phyloP scores from a whole-genome alignment of 768 basidiomycete species.

The Dentipellis sp. region DNA sequence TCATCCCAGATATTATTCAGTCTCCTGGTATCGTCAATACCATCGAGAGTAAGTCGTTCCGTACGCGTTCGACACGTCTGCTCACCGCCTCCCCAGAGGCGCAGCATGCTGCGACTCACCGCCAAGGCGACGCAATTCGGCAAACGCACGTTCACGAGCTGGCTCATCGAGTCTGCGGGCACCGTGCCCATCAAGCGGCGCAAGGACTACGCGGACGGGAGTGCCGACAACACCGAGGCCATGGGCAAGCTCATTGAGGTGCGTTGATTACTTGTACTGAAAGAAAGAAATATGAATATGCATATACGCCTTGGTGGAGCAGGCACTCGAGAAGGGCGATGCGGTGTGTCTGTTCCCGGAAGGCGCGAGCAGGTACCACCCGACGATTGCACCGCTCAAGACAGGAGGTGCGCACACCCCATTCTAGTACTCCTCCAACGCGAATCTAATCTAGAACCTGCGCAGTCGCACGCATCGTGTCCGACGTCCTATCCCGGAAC shows the following conservation, averaged over 20 bases:
- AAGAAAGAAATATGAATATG: too few species aligned
- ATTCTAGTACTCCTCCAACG: background rate
- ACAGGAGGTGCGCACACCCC: slow-evolving; percentile 55
- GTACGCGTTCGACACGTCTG: background rate
- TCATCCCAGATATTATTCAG: slow-evolving; percentile 25
- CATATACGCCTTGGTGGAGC: too few species aligned
- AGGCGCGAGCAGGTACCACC: slow-evolving; percentile 78
- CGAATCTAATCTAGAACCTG: background rate
- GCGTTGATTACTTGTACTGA: too few species aligned
- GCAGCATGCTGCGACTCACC: slow-evolving; percentile 75
- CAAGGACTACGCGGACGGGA: slow-evolving; percentile 53
- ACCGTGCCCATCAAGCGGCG: slow-evolving; percentile 76
- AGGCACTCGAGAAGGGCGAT: slow-evolving; percentile 53
- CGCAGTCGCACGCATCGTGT: slow-evolving; percentile 71
- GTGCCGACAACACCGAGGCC: slow-evolving; percentile 54
- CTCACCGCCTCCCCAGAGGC: slow-evolving; percentile 34
- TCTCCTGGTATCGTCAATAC: slow-evolving; percentile 66
- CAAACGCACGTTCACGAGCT: slow-evolving; percentile 74
- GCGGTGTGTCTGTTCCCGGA: slow-evolving; percentile 82
- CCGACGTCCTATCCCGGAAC: slow-evolving; percentile 67
- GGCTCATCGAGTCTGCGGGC: slow-evolving; percentile 85
- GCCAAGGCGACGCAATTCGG: slow-evolving; percentile 88
- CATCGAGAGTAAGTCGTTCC: slow-evolving; percentile 40
- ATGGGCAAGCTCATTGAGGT: slow-evolving; percentile 69
- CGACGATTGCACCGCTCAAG: slow-evolving; percentile 80